Conservation (phyloP, 192 early-diverging fungal species). For the Kickxella alabastrina region DNA sequence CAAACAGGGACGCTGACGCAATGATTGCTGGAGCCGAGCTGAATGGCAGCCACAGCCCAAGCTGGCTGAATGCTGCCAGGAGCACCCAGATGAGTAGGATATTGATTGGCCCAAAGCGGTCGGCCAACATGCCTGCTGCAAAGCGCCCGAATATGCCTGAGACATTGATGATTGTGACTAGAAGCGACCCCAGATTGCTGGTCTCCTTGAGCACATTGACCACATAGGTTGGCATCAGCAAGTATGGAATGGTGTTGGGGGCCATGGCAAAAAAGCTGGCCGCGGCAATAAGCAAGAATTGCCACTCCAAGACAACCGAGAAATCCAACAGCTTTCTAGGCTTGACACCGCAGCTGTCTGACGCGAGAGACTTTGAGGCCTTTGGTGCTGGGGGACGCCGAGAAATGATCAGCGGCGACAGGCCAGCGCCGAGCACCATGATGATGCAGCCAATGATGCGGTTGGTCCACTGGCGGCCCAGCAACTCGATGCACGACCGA, state of each 20-base stretch:
- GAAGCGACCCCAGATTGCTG: slow-evolving; percentile 20
- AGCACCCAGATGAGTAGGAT: slow-evolving; percentile 36
- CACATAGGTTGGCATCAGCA: slow-evolving; percentile 47
- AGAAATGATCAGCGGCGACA: slow-evolving; percentile 36
- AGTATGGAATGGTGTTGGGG: slow-evolving; percentile 47
- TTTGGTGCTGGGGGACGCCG: slow-evolving; percentile 1
- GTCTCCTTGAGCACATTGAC: slow-evolving; percentile 29
- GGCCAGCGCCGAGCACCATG: slow-evolving; percentile 19
- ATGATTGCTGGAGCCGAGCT: slow-evolving; percentile 14
- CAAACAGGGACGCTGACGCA: slow-evolving; percentile 36
- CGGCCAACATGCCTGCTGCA: slow-evolving; percentile 30
- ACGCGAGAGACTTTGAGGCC: slow-evolving; percentile 1
- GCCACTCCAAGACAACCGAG: slow-evolving; percentile 32
- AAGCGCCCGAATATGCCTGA: slow-evolving; percentile 46
- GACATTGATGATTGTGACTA: slow-evolving; percentile 46
- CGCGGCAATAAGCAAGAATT: slow-evolving; percentile 34
- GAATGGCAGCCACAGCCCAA: slow-evolving; percentile 49
- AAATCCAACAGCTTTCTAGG: slow-evolving; percentile 30
- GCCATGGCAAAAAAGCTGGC: slow-evolving; percentile 50
- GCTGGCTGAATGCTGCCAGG: slow-evolving; percentile 34
- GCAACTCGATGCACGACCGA: slow-evolving; percentile 15
- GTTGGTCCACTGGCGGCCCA: slow-evolving; percentile 39
- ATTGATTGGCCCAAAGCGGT: slow-evolving; percentile 36
- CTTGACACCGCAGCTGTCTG: no score
- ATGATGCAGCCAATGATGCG: slow-evolving; percentile 37